Evolutionary conservation across 78 protist genomes (phyloP), one percentile per base, ranked within the genome.

Genomic region (Fonticula alba): DNA sequence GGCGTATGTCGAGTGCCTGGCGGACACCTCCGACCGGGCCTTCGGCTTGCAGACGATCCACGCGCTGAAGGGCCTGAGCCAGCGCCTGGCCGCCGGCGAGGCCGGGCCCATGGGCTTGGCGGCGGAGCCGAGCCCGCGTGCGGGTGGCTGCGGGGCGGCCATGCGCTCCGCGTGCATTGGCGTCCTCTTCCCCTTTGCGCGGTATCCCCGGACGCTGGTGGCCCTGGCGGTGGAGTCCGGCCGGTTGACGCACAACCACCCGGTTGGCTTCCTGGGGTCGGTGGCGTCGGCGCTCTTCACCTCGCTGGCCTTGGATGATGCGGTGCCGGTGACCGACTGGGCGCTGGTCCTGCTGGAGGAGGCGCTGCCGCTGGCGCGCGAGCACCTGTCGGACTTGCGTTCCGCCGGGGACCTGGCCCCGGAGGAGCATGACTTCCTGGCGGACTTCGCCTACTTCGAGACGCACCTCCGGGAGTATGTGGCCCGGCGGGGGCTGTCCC

Each of bases 111-210:
- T 14, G 82, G 81, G 78, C 35, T 75, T 58, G 64, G 63, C 19
- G 40, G 69, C 7, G 76, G 64, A 14, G 67, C 33, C 19, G 3
- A 71, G 14, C 66, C 59, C 20, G 17, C 78, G n/a, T 19, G 83
- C 19, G 80, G 85, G 62, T 17, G 85, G 85, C 11, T 80, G 85
- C 73, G 85, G 85, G 63, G 85, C 76, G n/a, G 31, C 83, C 22
- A 81, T 81, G 86, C 29, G 86, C 35, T 66, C 86, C 35, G 74
- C 56, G 78, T 81, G 86, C 33, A 81, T 81, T 40, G 86, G 86
- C 13, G 38, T 81, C 0, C 55, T 55, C 35, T 81, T 64, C 58
- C 72, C 24, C 22, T 9, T 40, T 0, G 69, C 64, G 17, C 64
- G 56, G 7, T 27, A 76, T 41, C 17, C 53, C 36, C 62, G 56